These are phyloP conservation scores for Parasitella parasitica DNA, from an alignment of 371 early-diverging fungal genomes.

Conservation along the genomic window DNA sequence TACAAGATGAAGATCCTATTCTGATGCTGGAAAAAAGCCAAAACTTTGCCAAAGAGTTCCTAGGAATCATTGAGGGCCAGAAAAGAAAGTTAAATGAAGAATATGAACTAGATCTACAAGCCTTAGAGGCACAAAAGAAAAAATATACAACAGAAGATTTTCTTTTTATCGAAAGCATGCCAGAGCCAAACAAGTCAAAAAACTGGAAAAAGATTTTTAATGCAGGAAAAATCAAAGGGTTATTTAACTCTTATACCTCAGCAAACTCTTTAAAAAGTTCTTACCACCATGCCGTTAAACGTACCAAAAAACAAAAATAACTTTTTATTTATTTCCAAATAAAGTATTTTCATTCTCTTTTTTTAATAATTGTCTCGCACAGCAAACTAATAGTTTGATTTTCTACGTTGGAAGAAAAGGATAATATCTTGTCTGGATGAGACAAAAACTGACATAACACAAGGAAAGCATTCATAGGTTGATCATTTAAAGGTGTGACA, in stretches of 20 bases:
- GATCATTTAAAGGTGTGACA: conserved; percentile 16
- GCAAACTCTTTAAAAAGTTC: background rate
- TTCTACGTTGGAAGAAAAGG: conserved; percentile 14
- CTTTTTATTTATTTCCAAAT: too few relatives aligned
- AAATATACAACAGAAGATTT: too few relatives aligned
- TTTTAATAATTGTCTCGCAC: background rate
- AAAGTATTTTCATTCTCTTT: background rate
- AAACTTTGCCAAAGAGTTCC: background rate
- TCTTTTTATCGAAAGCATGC: too few relatives aligned
- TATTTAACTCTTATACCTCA: too few relatives aligned
- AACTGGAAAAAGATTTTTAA: too few relatives aligned
- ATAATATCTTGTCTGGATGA: conserved; percentile 15
- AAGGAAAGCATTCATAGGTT: conserved; percentile 16
- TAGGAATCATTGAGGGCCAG: background rate
- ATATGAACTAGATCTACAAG: too few relatives aligned
- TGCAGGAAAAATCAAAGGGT: too few relatives aligned
- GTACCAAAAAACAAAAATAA: background rate
- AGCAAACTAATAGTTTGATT: conserved; percentile 16
- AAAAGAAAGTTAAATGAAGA: background rate
- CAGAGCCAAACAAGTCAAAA: too few relatives aligned
- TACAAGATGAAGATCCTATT: background rate
- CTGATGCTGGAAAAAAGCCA: background rate
- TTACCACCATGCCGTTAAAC: too few relatives aligned
- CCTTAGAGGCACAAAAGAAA: too few relatives aligned
- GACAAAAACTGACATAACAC: conserved; percentile 21